Percentiles rank a stretch among this genome's conserved stretches.
These are phyloP conservation scores for Neonectria hederae DNA, from an alignment of 2,329 filamentous ascomycete genomes.

Conservation along the genomic window DNA sequence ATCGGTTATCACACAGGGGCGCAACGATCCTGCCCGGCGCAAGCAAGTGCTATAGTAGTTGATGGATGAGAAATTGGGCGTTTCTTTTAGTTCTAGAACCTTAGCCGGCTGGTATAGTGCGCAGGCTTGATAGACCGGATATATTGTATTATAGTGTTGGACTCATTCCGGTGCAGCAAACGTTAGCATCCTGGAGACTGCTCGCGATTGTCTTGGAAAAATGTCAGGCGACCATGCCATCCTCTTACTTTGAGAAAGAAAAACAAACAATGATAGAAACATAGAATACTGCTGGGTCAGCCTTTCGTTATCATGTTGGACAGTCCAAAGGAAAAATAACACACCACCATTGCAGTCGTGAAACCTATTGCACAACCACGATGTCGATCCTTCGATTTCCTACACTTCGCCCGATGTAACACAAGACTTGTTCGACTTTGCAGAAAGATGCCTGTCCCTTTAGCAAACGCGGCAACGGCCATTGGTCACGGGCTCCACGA, in stretches of 20 bases:
- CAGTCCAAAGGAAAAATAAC: not conserved
- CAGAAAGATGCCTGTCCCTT: not conserved
- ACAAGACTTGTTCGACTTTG: not conserved
- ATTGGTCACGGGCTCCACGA: not conserved
- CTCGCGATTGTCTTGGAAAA: no score
- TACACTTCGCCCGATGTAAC: not conserved
- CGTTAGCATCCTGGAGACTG: not conserved
- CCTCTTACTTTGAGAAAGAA: not conserved
- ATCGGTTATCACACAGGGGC: conserved; percentile 11
- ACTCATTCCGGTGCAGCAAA: not conserved
- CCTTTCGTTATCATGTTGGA: not conserved
- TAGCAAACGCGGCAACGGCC: not conserved
- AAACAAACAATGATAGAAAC: not conserved
- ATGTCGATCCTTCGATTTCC: not conserved
- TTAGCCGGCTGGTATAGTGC: not conserved
- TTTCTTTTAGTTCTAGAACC: not conserved
- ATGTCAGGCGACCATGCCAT: not conserved
- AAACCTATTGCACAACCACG: not conserved
- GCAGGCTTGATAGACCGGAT: not conserved
- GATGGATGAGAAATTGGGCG: not conserved
- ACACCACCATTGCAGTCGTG: not conserved
- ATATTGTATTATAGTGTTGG: not conserved
- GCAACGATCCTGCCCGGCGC: not conserved
- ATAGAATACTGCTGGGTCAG: not conserved
- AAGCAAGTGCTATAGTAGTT: not conserved